A percentile compares a stretch with the other conserved stretches of the same genome.
phyloP scores from a whole-genome alignment of 2,329 filamentous ascomycete species.

The Thelonectria olida region DNA sequence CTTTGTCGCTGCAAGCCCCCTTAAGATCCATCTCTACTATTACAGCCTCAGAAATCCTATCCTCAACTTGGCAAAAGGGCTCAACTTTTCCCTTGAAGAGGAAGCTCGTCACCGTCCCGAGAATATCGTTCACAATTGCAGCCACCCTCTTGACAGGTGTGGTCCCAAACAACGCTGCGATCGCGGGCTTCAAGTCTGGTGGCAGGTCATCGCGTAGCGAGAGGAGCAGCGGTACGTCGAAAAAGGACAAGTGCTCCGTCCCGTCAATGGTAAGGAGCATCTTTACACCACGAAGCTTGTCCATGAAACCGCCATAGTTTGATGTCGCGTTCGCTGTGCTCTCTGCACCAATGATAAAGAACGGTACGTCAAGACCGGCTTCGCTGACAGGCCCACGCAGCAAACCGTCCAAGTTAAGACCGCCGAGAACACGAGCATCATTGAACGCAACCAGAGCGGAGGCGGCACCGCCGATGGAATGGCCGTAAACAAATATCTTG shows the following conservation, averaged over 20 bases:
- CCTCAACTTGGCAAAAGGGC: conserved; percentile 10
- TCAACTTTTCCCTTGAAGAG: conserved; percentile 6
- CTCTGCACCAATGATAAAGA: conserved; percentile 20
- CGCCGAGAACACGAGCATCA: conserved; percentile 45
- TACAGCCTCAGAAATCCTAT: conserved; percentile 3
- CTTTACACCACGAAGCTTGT: conserved; percentile 15
- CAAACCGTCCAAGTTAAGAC: conserved; percentile 50
- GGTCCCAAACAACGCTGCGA: background rate
- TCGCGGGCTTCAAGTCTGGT: background rate
- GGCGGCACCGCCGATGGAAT: conserved; percentile 48
- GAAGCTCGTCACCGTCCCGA: conserved; percentile 9
- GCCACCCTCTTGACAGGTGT: conserved; percentile 10
- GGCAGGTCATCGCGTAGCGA: conserved; percentile 7
- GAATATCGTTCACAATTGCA: conserved; percentile 7
- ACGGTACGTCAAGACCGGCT: conserved; percentile 32
- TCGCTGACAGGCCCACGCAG: conserved; percentile 33
- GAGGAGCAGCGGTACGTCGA: conserved; percentile 26
- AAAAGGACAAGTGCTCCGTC: conserved; percentile 19
- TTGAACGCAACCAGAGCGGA: conserved; percentile 40
- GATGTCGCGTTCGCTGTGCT: conserved; percentile 1
- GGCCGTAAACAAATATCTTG: conserved; percentile 44
- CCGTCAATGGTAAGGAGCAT: conserved; percentile 13
- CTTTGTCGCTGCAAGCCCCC: background rate
- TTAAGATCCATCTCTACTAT: conserved; percentile 12
- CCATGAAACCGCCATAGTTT: conserved; percentile 7